Evolutionary conservation across 2,329 filamentous ascomycete genomes (phyloP).

Genomic region (Alternaria viburni): DNA sequence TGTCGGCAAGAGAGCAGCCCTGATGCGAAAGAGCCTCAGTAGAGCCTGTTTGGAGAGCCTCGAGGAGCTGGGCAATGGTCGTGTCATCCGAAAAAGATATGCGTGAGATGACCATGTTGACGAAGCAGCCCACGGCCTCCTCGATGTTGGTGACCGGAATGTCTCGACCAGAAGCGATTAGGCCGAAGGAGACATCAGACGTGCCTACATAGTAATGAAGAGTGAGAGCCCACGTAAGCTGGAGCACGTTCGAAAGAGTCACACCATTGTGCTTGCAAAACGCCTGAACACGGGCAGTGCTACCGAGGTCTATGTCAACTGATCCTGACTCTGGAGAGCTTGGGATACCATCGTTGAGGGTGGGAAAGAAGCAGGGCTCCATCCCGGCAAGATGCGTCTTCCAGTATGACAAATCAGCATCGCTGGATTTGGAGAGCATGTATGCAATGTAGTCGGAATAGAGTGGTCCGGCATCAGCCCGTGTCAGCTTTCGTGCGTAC

Average conservation of each 20-base stretch:
- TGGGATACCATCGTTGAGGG: constrained; percentile 43
- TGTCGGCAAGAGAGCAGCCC: constrained; percentile 53
- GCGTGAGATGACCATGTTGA: constrained; percentile 63
- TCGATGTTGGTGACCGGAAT: constrained; percentile 57
- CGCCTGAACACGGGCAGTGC: constrained; percentile 22
- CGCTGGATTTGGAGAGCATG: constrained; percentile 34
- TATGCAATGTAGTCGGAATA: constrained; percentile 50
- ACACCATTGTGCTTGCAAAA: constrained; percentile 52
- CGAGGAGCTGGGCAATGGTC: constrained; percentile 50
- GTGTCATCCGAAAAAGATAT: constrained; percentile 48
- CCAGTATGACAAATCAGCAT: constrained; percentile 53
- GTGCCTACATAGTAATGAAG: constrained; percentile 57
- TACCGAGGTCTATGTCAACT: constrained; percentile 49
- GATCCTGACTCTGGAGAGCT: constrained; percentile 45
- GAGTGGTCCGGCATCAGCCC: constrained; percentile 43
- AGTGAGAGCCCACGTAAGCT: constrained; percentile 60
- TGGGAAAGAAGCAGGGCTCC: constrained; percentile 57
- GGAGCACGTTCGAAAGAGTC: constrained; percentile 59
- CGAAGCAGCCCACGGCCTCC: constrained; percentile 59
- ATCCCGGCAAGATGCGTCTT: constrained; percentile 52
- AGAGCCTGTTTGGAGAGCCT: constrained; percentile 55
- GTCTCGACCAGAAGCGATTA: constrained; percentile 62
- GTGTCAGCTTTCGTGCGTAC: constrained; percentile 52
- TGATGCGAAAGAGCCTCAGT: constrained; percentile 57
- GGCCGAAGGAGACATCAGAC: constrained; percentile 60